phyloP scores from a whole-genome alignment of 306 rosid species.

The Vicia sativa region DNA sequence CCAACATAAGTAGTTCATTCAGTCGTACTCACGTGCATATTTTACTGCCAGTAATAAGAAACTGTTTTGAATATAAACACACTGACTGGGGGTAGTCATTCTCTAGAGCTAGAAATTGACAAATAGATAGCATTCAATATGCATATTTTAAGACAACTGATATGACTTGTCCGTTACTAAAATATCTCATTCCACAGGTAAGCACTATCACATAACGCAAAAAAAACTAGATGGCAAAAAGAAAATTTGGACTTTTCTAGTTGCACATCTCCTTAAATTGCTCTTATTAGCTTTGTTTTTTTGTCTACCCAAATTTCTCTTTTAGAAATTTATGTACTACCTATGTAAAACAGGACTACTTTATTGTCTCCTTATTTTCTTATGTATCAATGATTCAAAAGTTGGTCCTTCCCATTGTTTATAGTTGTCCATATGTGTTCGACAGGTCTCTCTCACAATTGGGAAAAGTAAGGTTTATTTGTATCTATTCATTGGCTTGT shows the following conservation, averaged over 20 bases:
- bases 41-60: constrained; percentile 23
- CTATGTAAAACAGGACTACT: constrained; percentile 33
- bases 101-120: constrained; percentile 50
- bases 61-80: constrained; percentile 35
- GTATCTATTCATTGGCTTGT: constrained; percentile 50
- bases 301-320: constrained; percentile 37
- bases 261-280: constrained; percentile 52
- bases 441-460: constrained; percentile 53
- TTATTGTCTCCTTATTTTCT: constrained; percentile 41
- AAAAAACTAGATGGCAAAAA: constrained; percentile 43
- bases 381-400: constrained; percentile 43
- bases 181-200: constrained; percentile 46
- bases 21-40: not conserved
- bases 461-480: constrained; percentile 31
- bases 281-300: constrained; percentile 56
- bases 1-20: not conserved
- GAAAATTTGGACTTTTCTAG: constrained; percentile 55
- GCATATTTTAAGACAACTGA: constrained; percentile 34
- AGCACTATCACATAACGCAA: constrained; percentile 41
- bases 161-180: constrained; percentile 43
- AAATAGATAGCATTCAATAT: constrained; percentile 44
- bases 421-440: constrained; percentile 57
- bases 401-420: constrained; percentile 34
- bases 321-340: constrained; percentile 35
- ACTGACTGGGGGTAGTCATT: constrained; percentile 42